phyloP scores from a whole-genome alignment of 1,284 basidiomycete genomes.

The Flammula alnicola region DNA sequence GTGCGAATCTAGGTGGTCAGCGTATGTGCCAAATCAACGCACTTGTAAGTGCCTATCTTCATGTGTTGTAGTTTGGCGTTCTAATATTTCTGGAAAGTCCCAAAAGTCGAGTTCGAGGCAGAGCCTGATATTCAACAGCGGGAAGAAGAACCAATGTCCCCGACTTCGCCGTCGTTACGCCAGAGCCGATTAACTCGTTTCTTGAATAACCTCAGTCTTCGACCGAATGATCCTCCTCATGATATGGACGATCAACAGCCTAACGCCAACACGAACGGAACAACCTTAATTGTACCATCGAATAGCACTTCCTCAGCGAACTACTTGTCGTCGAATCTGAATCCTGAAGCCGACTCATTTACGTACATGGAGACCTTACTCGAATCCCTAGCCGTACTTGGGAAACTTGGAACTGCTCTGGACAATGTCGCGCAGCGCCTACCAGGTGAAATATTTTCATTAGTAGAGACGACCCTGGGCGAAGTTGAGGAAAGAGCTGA shows the following conservation, averaged over 20 bases:
- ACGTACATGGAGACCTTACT: slow-evolving; percentile 92
- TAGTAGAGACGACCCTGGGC: slow-evolving; percentile 88
- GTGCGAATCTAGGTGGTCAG: slow-evolving; percentile 91
- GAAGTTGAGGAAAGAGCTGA: slow-evolving; percentile 91
- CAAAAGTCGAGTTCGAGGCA: slow-evolving; percentile 44
- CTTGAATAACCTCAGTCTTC: slow-evolving; percentile 71
- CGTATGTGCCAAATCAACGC: slow-evolving; percentile 84
- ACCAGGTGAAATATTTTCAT: slow-evolving; percentile 81
- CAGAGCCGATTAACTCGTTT: slow-evolving; percentile 64
- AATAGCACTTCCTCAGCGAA: slow-evolving; percentile 21
- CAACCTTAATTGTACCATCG: slow-evolving; percentile 31
- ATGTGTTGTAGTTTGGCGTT: neutral
- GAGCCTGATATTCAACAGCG: slow-evolving; percentile 27
- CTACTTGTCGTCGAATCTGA: slow-evolving; percentile 39
- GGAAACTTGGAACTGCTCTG: slow-evolving; percentile 85
- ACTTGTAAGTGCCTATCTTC: slow-evolving; percentile 54
- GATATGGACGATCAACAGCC: slow-evolving; percentile 60
- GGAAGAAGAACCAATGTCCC: slow-evolving; percentile 31
- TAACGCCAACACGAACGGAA: slow-evolving; percentile 27
- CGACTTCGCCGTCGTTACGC: slow-evolving; percentile 43
- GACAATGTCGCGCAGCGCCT: slow-evolving; percentile 88
- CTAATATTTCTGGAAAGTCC: slow-evolving; percentile 21
- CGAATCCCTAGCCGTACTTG: slow-evolving; percentile 90
- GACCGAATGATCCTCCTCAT: slow-evolving; percentile 82
- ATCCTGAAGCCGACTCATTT: slow-evolving; percentile 94